Evolutionary conservation across 768 basidiomycete genomes (phyloP), one percentile per base, ranked within the genome.

Genomic region (Tricholoma sp.): DNA sequence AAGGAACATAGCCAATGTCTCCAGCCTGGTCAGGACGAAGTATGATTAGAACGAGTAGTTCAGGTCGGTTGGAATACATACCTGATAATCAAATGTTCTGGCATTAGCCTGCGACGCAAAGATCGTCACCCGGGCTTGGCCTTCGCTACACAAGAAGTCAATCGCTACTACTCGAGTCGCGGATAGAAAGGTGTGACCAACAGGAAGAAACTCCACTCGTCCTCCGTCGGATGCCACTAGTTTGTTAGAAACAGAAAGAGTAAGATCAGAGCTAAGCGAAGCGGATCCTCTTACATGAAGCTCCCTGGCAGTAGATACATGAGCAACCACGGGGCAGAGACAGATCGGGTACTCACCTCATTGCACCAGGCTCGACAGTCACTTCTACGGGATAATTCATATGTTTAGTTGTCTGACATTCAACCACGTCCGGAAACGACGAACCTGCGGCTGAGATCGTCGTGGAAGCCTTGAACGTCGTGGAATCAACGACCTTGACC

Each of bases 151-250:
- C 16, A 54, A 16, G 19, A 54, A 43, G 50, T 4, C 37, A 12
- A 11, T 8, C 24, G 21, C 4, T 18, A 18, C 9, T n/a, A n/a
- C n/a, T n/a, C n/a, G n/a, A n/a, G n/a, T n/a, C n/a, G 39, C 4
- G 39, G 31, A 31, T 34, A 50, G 52, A 50, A 39, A 29, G 18
- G 29, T 51, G 55, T 52, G 47, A 71, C 74, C 55, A 65, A 83
- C 83, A 85, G 55, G 77, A 77, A 82, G 66, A 76, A 82, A 50
- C 71, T 75, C 85, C 85, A 86, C 69, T 86, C 85, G 57, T 85
- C 82, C 62, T 83, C 74, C 10, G 81, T 83, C 6, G 86, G 86
- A 61, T 88, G 86, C 86, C 86, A 88, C 85, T 85, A 56, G 12
- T 59, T 19, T 21, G 39, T 54, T 29, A 2, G n/a, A 5, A 55